phyloP scores from a whole-genome alignment of 2,329 filamentous ascomycete species.

The Hypoxylon sp. region DNA sequence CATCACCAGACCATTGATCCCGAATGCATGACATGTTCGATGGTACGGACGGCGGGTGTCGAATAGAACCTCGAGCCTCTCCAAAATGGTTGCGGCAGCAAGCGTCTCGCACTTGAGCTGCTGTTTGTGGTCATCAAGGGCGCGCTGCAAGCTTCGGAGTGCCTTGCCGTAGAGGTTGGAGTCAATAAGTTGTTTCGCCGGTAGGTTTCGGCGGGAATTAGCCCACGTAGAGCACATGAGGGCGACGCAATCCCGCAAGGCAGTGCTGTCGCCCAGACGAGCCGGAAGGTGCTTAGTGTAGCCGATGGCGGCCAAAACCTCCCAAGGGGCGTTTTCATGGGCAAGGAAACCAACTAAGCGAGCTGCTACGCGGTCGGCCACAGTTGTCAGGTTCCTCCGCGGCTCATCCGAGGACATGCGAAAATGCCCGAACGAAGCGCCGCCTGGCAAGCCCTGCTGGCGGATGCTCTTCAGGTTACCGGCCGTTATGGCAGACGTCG shows the following conservation, averaged over 20 bases:
- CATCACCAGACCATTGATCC: slow-evolving; percentile 24
- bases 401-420: slow-evolving; percentile 23
- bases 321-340: slow-evolving; percentile 30
- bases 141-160: slow-evolving; percentile 29
- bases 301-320: slow-evolving; percentile 14
- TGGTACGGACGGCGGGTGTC: slow-evolving; percentile 22
- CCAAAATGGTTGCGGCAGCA: slow-evolving; percentile 29
- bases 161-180: slow-evolving; percentile 34
- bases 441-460: slow-evolving; percentile 18
- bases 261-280: slow-evolving; percentile 30
- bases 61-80: slow-evolving; percentile 30
- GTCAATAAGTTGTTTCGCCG: slow-evolving; percentile 20
- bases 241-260: slow-evolving; percentile 33
- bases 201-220: slow-evolving; percentile 27
- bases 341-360: slow-evolving; percentile 30
- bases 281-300: slow-evolving; percentile 30
- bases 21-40: slow-evolving; percentile 14
- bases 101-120: slow-evolving; percentile 30
- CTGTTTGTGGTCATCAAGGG: slow-evolving; percentile 12
- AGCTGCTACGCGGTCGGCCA: slow-evolving; percentile 33
- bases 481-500: neutral
- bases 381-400: slow-evolving; percentile 24
- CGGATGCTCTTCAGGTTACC: slow-evolving; percentile 27
- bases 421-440: slow-evolving; percentile 30
- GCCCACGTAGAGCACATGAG: slow-evolving; percentile 31